A percentile compares a stretch with the other conserved stretches of the same genome.
Conservation (phyloP, 208 protist genomes). For the Trypanosoma caninum region DNA sequence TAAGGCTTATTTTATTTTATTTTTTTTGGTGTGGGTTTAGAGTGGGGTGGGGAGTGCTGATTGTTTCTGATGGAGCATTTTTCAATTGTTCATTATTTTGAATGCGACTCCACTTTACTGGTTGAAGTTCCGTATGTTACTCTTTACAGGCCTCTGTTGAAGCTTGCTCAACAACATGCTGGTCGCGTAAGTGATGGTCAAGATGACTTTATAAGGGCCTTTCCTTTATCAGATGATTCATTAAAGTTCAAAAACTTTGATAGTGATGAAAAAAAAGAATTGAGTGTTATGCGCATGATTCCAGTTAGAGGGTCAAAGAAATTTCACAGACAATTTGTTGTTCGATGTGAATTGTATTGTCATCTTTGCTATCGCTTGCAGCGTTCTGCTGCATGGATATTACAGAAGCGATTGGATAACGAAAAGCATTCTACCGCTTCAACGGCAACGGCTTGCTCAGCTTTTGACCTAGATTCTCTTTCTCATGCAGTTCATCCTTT, state of each 20-base stretch:
- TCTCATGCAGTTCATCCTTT: constrained; percentile 29
- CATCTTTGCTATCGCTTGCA: constrained; percentile 17
- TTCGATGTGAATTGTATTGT: constrained; percentile 20
- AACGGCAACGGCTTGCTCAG: not conserved
- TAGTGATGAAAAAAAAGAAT: constrained; percentile 2
- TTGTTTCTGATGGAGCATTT: constrained; percentile 27
- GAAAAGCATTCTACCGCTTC: not conserved
- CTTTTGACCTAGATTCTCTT: constrained; percentile 26
- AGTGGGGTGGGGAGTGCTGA: not conserved
- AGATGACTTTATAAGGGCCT: constrained; percentile 14
- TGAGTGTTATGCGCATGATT: constrained; percentile 23
- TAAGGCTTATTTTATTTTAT: not conserved
- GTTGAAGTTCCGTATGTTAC: constrained; percentile 10
- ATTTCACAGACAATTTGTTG: constrained; percentile 21
- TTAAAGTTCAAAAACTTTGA: too few species aligned
- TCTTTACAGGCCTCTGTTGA: not conserved
- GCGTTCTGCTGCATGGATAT: constrained; percentile 20
- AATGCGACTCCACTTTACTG: constrained; percentile 26
- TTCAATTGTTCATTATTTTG: constrained; percentile 24
- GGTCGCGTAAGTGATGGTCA: not conserved
- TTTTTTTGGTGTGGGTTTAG: too few species aligned
- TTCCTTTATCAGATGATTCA: not conserved
- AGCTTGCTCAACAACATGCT: not conserved
- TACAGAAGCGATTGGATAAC: not conserved
- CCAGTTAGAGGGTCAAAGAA: constrained; percentile 19